Conservation (phyloP, 2,329 filamentous ascomycete genomes). For the Dactylellina haptotyla region DNA sequence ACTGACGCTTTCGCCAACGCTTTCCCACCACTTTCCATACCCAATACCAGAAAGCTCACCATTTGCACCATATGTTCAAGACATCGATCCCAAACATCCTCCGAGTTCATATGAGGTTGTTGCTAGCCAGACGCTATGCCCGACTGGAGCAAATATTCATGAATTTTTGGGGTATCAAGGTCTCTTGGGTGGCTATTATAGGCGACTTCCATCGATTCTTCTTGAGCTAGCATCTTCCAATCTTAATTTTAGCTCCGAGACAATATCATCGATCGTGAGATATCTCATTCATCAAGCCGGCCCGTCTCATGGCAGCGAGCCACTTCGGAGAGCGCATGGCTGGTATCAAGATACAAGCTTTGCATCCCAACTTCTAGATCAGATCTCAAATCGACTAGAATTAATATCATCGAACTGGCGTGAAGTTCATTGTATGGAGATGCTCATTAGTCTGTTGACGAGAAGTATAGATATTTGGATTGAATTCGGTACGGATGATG, state of each 20-base stretch:
- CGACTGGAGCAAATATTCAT: conserved; percentile 64
- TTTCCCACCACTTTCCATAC: conserved; percentile 64
- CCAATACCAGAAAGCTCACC: conserved; percentile 61
- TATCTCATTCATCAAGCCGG: conserved; percentile 70
- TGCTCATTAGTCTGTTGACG: conserved; percentile 67
- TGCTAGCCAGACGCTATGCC: conserved; percentile 66
- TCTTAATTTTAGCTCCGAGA: conserved; percentile 70
- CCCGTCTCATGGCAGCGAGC: conserved; percentile 60
- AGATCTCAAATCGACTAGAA: conserved; percentile 65
- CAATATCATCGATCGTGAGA: conserved; percentile 65
- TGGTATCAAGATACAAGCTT: conserved; percentile 67
- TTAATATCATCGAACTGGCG: conserved; percentile 69
- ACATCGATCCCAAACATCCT: conserved; percentile 55
- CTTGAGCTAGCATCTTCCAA: conserved; percentile 67
- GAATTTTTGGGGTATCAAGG: conserved; percentile 68
- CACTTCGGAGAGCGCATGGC: conserved; percentile 65
- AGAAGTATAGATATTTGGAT: conserved; percentile 59
- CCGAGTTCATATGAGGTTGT: conserved; percentile 68
- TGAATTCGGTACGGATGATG: no score
- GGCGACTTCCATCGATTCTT: conserved; percentile 66
- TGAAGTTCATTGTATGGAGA: conserved; percentile 70
- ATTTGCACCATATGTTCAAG: conserved; percentile 59
- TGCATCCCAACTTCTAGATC: conserved; percentile 64
- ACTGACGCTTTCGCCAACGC: conserved; percentile 59
- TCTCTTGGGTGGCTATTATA: conserved; percentile 63